Percentiles rank a stretch among this genome's conserved stretches.
Evolutionary conservation across 495 filamentous ascomycete species (phyloP).

Genomic region (Friedmanniomyces simplex): DNA sequence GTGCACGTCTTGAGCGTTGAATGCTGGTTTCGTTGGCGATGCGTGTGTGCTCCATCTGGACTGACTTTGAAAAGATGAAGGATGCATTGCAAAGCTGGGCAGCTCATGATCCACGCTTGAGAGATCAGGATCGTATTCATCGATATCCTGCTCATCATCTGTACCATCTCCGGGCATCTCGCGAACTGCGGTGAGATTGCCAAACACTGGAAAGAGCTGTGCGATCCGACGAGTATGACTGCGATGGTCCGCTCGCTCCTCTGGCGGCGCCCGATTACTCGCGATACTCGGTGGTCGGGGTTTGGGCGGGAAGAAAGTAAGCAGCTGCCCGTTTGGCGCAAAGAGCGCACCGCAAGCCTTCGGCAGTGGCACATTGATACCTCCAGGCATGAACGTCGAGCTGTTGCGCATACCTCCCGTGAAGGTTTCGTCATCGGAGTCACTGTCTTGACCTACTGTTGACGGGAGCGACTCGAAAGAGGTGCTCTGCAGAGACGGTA

Average conservation of each 20-base stretch:
- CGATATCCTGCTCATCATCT: not conserved
- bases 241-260: constrained; percentile 45
- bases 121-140: not conserved
- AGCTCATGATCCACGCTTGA: constrained; percentile 27
- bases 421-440: constrained; percentile 20
- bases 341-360: constrained; percentile 23
- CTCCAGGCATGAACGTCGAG: constrained; percentile 9
- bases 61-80: constrained; percentile 6
- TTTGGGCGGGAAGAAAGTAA: constrained; percentile 21
- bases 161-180: not conserved
- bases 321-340: constrained; percentile 18
- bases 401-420: constrained; percentile 3
- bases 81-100: constrained; percentile 30
- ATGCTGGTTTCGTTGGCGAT: constrained; percentile 33
- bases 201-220: constrained; percentile 78
- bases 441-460: constrained; percentile 1
- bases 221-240: constrained; percentile 46
- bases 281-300: not conserved
- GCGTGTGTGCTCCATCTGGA: constrained; percentile 33
- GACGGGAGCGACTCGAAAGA: constrained; percentile 4
- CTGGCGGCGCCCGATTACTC: not conserved
- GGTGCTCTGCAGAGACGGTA: constrained; percentile 6
- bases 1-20: constrained; percentile 26
- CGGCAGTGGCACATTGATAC: constrained; percentile 22
- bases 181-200: constrained; percentile 45